phyloP scores from a whole-genome alignment of 345 rosid species.

The Rubroshorea leprosula region DNA sequence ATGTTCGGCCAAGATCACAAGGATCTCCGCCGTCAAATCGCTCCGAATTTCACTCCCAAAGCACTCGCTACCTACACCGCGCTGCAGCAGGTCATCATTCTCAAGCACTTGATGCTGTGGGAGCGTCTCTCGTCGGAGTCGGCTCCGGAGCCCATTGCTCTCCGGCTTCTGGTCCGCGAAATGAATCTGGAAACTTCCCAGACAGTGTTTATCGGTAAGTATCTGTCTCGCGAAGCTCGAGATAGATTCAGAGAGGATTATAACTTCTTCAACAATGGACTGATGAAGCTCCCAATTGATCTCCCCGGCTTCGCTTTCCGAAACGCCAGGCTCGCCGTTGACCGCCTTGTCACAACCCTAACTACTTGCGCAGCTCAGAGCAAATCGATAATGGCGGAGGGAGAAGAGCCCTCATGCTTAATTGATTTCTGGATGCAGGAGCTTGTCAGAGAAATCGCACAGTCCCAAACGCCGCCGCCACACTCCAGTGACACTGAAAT shows the following conservation, averaged over 20 bases:
- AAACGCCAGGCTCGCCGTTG: constrained; percentile 61
- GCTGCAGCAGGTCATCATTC: constrained; percentile 57
- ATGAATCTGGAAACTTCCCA: constrained; percentile 80
- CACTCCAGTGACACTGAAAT: constrained; percentile 45
- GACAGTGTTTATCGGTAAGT: constrained; percentile 71
- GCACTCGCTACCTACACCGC: constrained; percentile 70
- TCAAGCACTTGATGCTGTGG: constrained; percentile 53
- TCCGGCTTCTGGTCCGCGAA: constrained; percentile 50
- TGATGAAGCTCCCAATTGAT: constrained; percentile 68
- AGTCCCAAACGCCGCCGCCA: constrained; percentile 33
- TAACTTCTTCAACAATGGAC: constrained; percentile 58
- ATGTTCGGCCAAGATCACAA: constrained; percentile 85
- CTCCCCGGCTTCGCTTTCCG: constrained; percentile 68
- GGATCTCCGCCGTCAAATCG: constrained; percentile 67
- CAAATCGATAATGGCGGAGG: constrained; percentile 28
- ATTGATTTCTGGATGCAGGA: constrained; percentile 86
- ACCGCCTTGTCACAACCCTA: constrained; percentile 41
- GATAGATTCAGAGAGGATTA: constrained; percentile 44
- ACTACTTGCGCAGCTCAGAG: background rate
- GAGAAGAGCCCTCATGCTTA: constrained; percentile 57
- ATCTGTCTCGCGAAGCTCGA: constrained; percentile 32
- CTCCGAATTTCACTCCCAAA: constrained; percentile 71
- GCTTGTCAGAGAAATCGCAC: constrained; percentile 28
- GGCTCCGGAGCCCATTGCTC: background rate
- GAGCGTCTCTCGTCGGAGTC: constrained; percentile 17